These are phyloP conservation scores for Physocladia obscura DNA, from an alignment of 192 early-diverging fungal species.

Conservation along the genomic window DNA sequence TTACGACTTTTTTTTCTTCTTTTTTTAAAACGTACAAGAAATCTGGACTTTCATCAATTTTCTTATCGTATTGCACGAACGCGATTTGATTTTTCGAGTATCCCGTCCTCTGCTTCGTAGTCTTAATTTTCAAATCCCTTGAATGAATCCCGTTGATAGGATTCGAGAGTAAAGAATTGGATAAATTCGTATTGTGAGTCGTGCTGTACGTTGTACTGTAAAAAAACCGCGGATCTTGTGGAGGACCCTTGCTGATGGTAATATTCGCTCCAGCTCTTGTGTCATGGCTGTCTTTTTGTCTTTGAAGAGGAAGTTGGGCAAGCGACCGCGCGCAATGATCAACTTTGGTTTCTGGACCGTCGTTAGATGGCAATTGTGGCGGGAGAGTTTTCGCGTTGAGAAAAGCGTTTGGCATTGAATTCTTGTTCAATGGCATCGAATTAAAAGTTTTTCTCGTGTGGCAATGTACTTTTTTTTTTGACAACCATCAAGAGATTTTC, in stretches of 20 bases:
- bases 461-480: too few species aligned
- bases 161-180: not conserved
- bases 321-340: conserved; percentile 1
- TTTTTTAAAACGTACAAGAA: too few species aligned
- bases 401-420: too few species aligned
- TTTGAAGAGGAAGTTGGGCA: not conserved
- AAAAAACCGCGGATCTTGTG: conserved; percentile 37
- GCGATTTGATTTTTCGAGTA: conserved; percentile 45
- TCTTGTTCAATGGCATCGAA: too few species aligned
- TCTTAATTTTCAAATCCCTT: not conserved
- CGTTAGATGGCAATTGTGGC: not conserved
- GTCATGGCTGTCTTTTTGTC: conserved; percentile 28
- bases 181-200: conserved; percentile 33
- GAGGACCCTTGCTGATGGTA: conserved; percentile 29
- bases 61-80: conserved; percentile 46
- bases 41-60: conserved; percentile 43
- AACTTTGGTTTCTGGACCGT: not conserved
- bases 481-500: too few species aligned
- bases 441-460: too few species aligned
- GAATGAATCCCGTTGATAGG: conserved; percentile 26
- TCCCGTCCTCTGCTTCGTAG: conserved; percentile 40
- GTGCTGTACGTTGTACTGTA: conserved; percentile 46
- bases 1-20: not conserved
- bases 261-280: conserved; percentile 26
- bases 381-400: too few species aligned